Evolutionary conservation across 2,329 filamentous ascomycete species (phyloP).

Genomic region (Diaporthe vaccinii): DNA sequence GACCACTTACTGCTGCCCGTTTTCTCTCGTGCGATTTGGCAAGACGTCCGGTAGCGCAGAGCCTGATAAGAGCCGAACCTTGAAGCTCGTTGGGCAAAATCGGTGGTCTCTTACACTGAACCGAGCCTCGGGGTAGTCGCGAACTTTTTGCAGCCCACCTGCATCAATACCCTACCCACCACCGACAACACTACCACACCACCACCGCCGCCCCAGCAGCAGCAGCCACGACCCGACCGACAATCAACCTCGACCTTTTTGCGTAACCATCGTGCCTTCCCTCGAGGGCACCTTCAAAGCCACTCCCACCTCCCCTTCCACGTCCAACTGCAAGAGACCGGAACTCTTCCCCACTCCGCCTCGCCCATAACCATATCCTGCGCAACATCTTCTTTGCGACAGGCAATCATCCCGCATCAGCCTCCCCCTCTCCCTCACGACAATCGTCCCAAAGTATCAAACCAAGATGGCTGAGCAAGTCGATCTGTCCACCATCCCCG

Average conservation of each 20-base stretch:
- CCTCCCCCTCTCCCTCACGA: constrained; percentile 5
- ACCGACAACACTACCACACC: constrained; percentile 19
- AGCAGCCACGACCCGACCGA: neutral
- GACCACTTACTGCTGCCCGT: neutral
- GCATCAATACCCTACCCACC: constrained; percentile 29
- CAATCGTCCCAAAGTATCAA: neutral
- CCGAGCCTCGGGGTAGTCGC: constrained; percentile 22
- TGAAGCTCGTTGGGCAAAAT: constrained; percentile 2
- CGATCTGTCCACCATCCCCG: constrained; percentile 77
- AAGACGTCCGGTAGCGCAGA: neutral
- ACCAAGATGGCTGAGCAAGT: constrained; percentile 67
- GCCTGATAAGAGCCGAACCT: neutral
- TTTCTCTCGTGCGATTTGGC: neutral
- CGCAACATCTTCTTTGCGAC: constrained; percentile 20
- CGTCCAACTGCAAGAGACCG: neutral
- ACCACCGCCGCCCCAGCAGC: neutral
- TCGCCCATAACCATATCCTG: neutral
- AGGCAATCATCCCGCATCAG: neutral
- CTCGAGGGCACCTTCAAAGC: neutral
- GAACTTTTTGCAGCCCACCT: constrained; percentile 40
- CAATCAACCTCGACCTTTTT: neutral
- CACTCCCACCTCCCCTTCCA: neutral
- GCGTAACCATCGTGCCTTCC: constrained; percentile 27
- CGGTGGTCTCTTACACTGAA: constrained; percentile 11
- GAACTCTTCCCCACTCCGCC: neutral